Base-by-base conservation (phyloP, 2,329 filamentous ascomycete genomes). In the Coniochaeta sp. region DNA sequence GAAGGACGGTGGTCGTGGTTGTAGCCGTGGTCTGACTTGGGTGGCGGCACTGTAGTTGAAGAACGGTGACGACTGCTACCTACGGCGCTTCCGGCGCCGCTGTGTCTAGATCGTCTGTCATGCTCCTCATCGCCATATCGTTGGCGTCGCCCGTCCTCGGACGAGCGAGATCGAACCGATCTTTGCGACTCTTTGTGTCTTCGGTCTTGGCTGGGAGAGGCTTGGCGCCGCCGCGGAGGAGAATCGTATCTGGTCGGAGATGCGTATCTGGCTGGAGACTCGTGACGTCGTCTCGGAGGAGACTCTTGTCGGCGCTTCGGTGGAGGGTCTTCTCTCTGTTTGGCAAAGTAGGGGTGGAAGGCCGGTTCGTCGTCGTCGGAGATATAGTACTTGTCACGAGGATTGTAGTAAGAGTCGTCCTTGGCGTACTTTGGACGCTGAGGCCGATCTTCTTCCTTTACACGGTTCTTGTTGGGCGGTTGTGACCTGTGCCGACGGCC, bases 341-440 rank as follows among this genome's bases (percentile, higher is more conserved):
- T 22, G 28, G 54, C 54, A 14, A 38, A 57, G 31, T 38, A 57
- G n/a, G 54, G 54, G 24, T 57, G 54, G 31, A 34, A 34, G 11
- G 36, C 54, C 38, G 54, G 54, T 19, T 62, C 60, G 17, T 63
- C 61, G 55, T 61, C 54, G 12, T 56, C 50, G 22, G 61, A 60
- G 19, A 62, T 57, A 57, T 65, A 63, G 33, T 58, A 61, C 52
- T 57, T 60, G 43, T 63, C 61, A 14, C 60, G 55, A 2, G 63
- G 61, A 33, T 63, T 60, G 43, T 64, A 63, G 60, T 64, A 54
- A 1, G 61, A 63, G 50, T 61, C 62, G 24, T 57, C 36, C 22
- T 50, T 62, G 34, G 56, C 38, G 26, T 31, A 44, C 38, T 44
- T 58, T 14, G 56, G 56, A 16, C 56, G 56, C 56, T 34, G 56